Conservation (phyloP, 1,139 yeast species). For the Suhomyces wounanorum region DNA sequence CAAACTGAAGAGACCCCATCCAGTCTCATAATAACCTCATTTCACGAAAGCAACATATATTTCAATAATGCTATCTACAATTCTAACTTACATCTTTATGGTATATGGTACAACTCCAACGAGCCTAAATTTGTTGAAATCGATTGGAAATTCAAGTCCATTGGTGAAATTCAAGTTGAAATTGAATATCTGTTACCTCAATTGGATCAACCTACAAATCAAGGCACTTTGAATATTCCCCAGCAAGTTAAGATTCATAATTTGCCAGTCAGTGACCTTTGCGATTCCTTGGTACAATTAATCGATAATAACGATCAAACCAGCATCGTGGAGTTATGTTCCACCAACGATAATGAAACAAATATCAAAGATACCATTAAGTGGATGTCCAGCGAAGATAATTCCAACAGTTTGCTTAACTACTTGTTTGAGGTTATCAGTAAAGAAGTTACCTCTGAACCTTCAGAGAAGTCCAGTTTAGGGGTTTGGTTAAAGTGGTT, state of each 20-base stretch:
- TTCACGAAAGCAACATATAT: slow-evolving; percentile 8
- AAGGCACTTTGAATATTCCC: slow-evolving; percentile 17
- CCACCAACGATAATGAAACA: slow-evolving; percentile 34
- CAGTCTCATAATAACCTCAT: slow-evolving; percentile 13
- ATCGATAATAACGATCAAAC: slow-evolving; percentile 12
- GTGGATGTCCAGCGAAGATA: slow-evolving; percentile 22
- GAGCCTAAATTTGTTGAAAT: slow-evolving; percentile 26
- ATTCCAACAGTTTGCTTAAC: slow-evolving; percentile 21
- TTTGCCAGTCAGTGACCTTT: slow-evolving; percentile 28
- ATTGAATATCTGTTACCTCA: slow-evolving; percentile 16
- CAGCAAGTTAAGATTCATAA: slow-evolving; percentile 19
- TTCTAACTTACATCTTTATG: slow-evolving; percentile 17
- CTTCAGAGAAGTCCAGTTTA: slow-evolving; percentile 33
- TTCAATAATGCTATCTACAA: slow-evolving; percentile 18
- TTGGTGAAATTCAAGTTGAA: slow-evolving; percentile 20
- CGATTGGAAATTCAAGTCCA: slow-evolving; percentile 21
- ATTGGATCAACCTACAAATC: slow-evolving; percentile 3
- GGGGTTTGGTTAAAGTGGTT: slow-evolving; percentile 55
- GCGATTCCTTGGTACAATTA: slow-evolving; percentile 20
- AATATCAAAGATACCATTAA: slow-evolving; percentile 39
- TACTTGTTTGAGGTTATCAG: slow-evolving; percentile 38
- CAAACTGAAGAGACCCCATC: slow-evolving; percentile 12
- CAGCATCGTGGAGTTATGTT: slow-evolving; percentile 31
- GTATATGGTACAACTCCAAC: slow-evolving; percentile 43
- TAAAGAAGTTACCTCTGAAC: slow-evolving; percentile 34